Conservation (phyloP, 2,329 filamentous ascomycete species). For the Bimuria novae-zelandiae region DNA sequence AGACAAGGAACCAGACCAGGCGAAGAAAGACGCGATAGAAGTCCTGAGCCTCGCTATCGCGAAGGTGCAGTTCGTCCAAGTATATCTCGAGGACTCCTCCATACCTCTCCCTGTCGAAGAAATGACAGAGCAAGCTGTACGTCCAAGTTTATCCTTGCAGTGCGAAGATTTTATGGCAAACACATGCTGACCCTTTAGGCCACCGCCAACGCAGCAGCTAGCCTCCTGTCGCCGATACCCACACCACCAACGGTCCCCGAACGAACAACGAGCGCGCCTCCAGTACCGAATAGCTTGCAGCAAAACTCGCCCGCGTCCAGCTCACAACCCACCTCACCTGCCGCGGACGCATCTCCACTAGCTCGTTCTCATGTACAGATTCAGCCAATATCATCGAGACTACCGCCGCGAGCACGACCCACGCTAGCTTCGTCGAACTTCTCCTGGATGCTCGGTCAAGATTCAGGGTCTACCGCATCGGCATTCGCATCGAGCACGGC, state of each 20-base stretch:
- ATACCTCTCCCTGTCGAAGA: constrained; percentile 51
- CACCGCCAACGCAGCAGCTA: constrained; percentile 27
- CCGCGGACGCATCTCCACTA: constrained; percentile 21
- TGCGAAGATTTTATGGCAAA: background rate
- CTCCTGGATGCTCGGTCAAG: constrained; percentile 71
- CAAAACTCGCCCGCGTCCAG: background rate
- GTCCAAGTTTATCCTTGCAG: background rate
- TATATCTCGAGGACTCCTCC: constrained; percentile 54
- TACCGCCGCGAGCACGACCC: constrained; percentile 58
- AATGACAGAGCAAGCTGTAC: constrained; percentile 28
- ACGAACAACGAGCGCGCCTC: constrained; percentile 27
- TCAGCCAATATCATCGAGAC: constrained; percentile 28
- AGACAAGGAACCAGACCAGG: constrained; percentile 28
- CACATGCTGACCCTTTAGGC: background rate
- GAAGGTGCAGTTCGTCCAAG: constrained; percentile 57
- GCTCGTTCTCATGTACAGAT: background rate
- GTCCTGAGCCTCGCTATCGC: constrained; percentile 54
- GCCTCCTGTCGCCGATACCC: constrained; percentile 23
- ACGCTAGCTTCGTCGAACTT: constrained; percentile 75
- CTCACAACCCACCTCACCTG: constrained; percentile 9
- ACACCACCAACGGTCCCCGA: constrained; percentile 23
- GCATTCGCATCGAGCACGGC: constrained; percentile 41
- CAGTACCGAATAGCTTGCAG: constrained; percentile 17
- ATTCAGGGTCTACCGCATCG: constrained; percentile 31
- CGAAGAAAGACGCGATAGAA: constrained; percentile 43